Evolutionary conservation across 768 basidiomycete genomes (phyloP).

Genomic region (Phlegmacium glaucopus): DNA sequence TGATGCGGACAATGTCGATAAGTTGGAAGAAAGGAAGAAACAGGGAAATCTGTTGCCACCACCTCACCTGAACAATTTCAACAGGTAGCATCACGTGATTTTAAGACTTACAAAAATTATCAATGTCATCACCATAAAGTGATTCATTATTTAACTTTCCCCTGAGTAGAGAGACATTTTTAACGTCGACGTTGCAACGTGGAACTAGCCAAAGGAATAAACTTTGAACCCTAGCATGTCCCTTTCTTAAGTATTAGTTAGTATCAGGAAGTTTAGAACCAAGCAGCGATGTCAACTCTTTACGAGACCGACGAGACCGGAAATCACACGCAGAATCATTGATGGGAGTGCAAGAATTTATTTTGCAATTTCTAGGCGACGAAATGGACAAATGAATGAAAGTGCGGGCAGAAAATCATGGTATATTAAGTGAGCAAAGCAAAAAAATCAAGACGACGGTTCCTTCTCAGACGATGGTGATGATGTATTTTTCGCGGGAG

Average conservation of each 20-base stretch:
- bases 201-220: too few relatives aligned
- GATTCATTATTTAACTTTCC: too few relatives aligned
- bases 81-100: not conserved
- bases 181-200: too few relatives aligned
- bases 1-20: slow-evolving; percentile 4
- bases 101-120: too few relatives aligned
- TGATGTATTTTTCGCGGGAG: slow-evolving; percentile 49
- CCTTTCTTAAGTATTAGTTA: too few relatives aligned
- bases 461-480: slow-evolving; percentile 50
- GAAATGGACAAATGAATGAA: slow-evolving; percentile 10
- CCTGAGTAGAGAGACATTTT: too few relatives aligned
- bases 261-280: too few relatives aligned
- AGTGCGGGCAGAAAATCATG: slow-evolving; percentile 2
- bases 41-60: not conserved
- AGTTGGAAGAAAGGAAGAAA: not conserved
- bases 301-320: too few relatives aligned
- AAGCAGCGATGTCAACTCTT: too few relatives aligned
- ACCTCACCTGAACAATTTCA: not conserved
- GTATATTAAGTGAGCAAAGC: slow-evolving; percentile 4
- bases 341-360: slow-evolving; percentile 1
- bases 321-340: not conserved
- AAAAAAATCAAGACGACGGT: slow-evolving; percentile 11
- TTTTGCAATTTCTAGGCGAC: slow-evolving; percentile 3
- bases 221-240: too few relatives aligned
- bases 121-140: too few relatives aligned